Conservation (phyloP, 2,329 filamentous ascomycete genomes). For the Stemphylium lycopersici region DNA sequence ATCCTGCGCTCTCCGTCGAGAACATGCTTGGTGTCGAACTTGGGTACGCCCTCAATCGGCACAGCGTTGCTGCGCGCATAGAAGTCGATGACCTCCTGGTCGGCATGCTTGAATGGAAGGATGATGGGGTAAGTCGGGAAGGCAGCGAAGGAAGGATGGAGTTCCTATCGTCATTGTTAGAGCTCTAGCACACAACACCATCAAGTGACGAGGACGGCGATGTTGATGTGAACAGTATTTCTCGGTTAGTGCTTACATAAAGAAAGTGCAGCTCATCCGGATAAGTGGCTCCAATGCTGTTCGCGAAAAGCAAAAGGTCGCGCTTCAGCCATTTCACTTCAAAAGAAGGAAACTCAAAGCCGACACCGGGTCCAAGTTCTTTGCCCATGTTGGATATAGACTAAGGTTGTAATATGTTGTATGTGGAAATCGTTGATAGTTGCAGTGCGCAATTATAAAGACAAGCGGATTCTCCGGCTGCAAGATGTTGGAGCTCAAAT, state of each 20-base stretch:
- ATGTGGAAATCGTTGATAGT: not conserved
- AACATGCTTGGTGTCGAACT: constrained; percentile 74
- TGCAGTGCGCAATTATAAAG: not conserved
- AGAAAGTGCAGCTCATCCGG: constrained; percentile 91
- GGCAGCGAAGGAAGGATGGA: constrained; percentile 82
- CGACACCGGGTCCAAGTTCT: constrained; percentile 59
- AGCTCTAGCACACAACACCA: not conserved
- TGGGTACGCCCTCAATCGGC: constrained; percentile 76
- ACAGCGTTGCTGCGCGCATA: constrained; percentile 71
- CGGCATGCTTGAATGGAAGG: constrained; percentile 79
- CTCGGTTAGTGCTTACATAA: constrained; percentile 65
- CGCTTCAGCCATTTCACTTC: constrained; percentile 86
- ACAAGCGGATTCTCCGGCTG: not conserved
- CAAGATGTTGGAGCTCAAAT: constrained; percentile 5
- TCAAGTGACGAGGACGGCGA: not conserved
- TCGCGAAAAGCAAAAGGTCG: constrained; percentile 87
- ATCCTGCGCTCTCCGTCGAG: constrained; percentile 86
- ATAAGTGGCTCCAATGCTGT: constrained; percentile 78
- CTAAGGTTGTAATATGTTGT: not conserved
- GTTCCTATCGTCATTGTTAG: constrained; percentile 64
- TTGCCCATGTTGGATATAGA: constrained; percentile 36
- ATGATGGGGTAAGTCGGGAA: constrained; percentile 90
- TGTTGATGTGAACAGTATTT: not conserved
- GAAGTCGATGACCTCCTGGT: constrained; percentile 82
- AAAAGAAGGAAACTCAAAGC: constrained; percentile 78